Evolutionary conservation across 805 yeast species (phyloP).

Genomic region (Metschnikowia matae): DNA sequence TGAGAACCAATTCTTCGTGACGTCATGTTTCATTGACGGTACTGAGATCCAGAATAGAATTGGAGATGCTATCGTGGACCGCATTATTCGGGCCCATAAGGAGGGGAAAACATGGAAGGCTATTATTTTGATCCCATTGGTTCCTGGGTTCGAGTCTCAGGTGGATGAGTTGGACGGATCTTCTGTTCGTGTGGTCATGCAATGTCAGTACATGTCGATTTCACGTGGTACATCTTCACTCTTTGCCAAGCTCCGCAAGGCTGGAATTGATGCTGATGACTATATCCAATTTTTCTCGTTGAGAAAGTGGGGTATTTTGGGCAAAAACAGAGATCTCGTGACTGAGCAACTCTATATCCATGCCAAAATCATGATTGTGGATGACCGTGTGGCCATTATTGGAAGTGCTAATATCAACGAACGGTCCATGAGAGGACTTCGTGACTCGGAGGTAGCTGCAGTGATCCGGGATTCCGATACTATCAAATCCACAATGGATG

Average conservation of each 20-base stretch:
- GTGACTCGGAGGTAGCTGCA: slow-evolving; percentile 95
- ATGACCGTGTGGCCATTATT: slow-evolving; percentile 88
- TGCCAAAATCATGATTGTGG: slow-evolving; percentile 87
- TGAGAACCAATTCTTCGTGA: slow-evolving; percentile 92
- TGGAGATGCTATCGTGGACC: slow-evolving; percentile 96
- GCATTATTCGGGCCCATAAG: slow-evolving; percentile 83
- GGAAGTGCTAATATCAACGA: slow-evolving; percentile 98
- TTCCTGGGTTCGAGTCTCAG: slow-evolving; percentile 96
- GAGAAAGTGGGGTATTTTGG: slow-evolving; percentile 93
- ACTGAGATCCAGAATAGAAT: slow-evolving; percentile 79
- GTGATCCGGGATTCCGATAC: slow-evolving; percentile 79
- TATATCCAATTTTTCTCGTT: slow-evolving; percentile 89
- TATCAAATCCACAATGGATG: slow-evolving; percentile 71
- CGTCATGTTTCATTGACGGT: slow-evolving; percentile 84
- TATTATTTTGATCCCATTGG: slow-evolving; percentile 82
- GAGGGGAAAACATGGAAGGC: slow-evolving; percentile 84
- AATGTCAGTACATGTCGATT: slow-evolving; percentile 91
- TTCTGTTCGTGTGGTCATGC: slow-evolving; percentile 92
- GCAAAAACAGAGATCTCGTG: slow-evolving; percentile 64
- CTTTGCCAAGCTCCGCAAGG: slow-evolving; percentile 70
- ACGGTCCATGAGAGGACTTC: slow-evolving; percentile 87
- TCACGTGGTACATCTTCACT: slow-evolving; percentile 87
- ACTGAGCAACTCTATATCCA: slow-evolving; percentile 94
- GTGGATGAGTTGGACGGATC: slow-evolving; percentile 94
- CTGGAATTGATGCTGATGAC: slow-evolving; percentile 84